Evolutionary conservation across 2,329 filamentous ascomycete genomes (phyloP), one percentile per base, ranked within the genome.

Genomic region (Aspergillus proliferans): DNA sequence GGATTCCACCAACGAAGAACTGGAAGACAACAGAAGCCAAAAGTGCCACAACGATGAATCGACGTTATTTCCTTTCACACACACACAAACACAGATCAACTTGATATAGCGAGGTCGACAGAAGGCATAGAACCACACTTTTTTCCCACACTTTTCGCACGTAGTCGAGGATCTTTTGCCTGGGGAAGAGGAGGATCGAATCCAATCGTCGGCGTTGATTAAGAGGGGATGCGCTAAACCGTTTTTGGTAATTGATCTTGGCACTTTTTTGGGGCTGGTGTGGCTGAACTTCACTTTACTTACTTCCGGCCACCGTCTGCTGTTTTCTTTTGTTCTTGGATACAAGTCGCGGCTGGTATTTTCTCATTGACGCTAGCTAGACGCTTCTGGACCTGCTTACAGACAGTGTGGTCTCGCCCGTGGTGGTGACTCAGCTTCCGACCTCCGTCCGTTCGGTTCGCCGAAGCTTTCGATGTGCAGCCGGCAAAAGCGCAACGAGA

Each of bases 1-100:
- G 53, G 49, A 53, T 51, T 51, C 47, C 49, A 54, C 53, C 58
- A 55, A 60, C 58, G 57, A 52, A 58, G 58, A 56, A 53, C 55
- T 53, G 55, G 53, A 58, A 49, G 51, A 50, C 45, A 48, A 50
- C 19, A n/a, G 36, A 52, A 49, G 43, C 12, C 30, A 47, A 42
- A 26, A n/a, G 12, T 6, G 50, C 33, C 45, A 46, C 38, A 21
- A 40, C 48, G 22, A 52, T 49, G 34, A 48, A 49, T 51, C 46
- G 48, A 52, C 38, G 48, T 38, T 43, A 28, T 30, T 48, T 15
- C 34, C n/a, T 38, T 15, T n/a, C 12, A 38, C 34, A 19, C 34
- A 19, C 34, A 15, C 38, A 40, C 18, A 40, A 12, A 40, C 15
- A 45, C 40, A 34, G 22, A 33, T 40, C 40, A 30, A 36, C 24